These are phyloP conservation scores for Plectosphaerella cucumerina DNA, from an alignment of 2,329 filamentous ascomycete species.

Conservation along the genomic window DNA sequence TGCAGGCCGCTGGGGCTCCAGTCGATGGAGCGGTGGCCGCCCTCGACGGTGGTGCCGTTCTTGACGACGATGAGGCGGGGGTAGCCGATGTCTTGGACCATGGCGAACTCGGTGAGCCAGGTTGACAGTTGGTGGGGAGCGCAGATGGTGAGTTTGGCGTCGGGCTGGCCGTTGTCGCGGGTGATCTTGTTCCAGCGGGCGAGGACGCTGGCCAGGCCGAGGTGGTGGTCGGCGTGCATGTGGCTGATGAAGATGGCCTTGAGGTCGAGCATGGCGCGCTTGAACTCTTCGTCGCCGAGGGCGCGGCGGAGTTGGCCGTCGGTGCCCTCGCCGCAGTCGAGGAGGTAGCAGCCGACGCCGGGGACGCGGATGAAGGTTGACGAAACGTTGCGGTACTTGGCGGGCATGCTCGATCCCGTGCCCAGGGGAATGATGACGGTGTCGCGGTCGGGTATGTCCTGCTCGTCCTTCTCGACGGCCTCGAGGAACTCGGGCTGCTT, in stretches of 20 bases:
- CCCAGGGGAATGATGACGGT: constrained; percentile 83
- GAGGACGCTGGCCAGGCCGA: constrained; percentile 79
- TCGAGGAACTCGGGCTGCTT: constrained; percentile 40
- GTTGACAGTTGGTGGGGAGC: constrained; percentile 67
- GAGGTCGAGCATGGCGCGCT: constrained; percentile 71
- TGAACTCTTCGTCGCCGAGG: constrained; percentile 60
- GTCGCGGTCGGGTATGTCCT: constrained; percentile 68
- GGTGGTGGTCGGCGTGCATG: constrained; percentile 91
- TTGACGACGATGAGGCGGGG: constrained; percentile 36
- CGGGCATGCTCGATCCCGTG: constrained; percentile 85
- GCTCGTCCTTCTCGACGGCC: constrained; percentile 47
- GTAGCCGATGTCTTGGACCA: constrained; percentile 73
- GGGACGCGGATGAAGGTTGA: constrained; percentile 81
- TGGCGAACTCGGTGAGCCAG: constrained; percentile 75
- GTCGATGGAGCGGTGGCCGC: constrained; percentile 4
- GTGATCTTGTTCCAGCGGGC: constrained; percentile 69
- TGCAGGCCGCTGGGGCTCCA: constrained; percentile 56
- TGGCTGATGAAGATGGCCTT: constrained; percentile 90
- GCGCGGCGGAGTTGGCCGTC: constrained; percentile 79
- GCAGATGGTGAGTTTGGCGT: constrained; percentile 56
- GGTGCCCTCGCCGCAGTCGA: constrained; percentile 92
- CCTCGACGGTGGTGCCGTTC: constrained; percentile 13
- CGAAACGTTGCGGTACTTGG: constrained; percentile 94
- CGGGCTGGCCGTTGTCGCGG: constrained; percentile 23
- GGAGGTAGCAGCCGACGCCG: constrained; percentile 78